Evolutionary conservation across 768 basidiomycete genomes (phyloP).

Genomic region (Suillus decipiens): DNA sequence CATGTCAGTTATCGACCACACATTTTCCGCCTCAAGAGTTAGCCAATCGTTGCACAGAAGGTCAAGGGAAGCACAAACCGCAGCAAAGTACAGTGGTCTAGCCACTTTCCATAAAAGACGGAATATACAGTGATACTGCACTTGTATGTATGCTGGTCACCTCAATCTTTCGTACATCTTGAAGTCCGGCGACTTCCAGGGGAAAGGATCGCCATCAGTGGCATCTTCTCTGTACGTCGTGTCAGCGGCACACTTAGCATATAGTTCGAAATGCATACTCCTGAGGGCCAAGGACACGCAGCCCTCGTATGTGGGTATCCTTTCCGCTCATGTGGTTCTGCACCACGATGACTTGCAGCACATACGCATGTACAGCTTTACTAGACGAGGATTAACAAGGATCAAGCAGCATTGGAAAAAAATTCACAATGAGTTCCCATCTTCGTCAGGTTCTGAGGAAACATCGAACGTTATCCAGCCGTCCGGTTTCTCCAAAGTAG

Average conservation of each 20-base stretch:
- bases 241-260: slow-evolving; percentile 8
- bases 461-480: slow-evolving; percentile 93
- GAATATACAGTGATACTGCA: background rate
- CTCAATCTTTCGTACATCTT: slow-evolving; percentile 81
- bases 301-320: slow-evolving; percentile 94
- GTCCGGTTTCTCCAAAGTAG: slow-evolving; percentile 87
- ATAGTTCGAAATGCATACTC: slow-evolving; percentile 52
- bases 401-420: background rate
- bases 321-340: slow-evolving; percentile 98
- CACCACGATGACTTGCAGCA: slow-evolving; percentile 86
- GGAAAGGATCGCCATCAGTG: slow-evolving; percentile 69
- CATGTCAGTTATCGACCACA: background rate
- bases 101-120: background rate
- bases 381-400: slow-evolving; percentile 38
- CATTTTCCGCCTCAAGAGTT: background rate
- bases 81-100: background rate
- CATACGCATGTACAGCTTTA: slow-evolving; percentile 85
- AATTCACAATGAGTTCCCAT: slow-evolving; percentile 76
- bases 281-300: slow-evolving; percentile 82
- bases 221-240: slow-evolving; percentile 39
- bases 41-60: background rate
- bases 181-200: slow-evolving; percentile 64
- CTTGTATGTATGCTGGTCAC: slow-evolving; percentile 28
- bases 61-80: background rate
- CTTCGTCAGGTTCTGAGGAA: slow-evolving; percentile 76